phyloP scores from a whole-genome alignment of 305 asterid genomes.

The Fraxinus ornus region DNA sequence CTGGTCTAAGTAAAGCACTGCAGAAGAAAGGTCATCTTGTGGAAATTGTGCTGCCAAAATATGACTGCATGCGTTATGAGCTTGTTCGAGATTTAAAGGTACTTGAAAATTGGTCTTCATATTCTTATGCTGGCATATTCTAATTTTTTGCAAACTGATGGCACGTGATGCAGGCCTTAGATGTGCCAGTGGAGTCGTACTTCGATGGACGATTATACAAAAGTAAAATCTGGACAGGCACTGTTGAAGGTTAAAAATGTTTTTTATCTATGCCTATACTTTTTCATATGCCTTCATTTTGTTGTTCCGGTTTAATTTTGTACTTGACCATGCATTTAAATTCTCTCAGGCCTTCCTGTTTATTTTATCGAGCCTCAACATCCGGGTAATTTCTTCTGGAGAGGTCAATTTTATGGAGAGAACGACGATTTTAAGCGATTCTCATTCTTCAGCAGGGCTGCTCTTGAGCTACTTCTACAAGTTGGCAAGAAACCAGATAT shows the following conservation, averaged over 20 bases:
- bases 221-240: slow-evolving; percentile 94
- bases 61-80: slow-evolving; percentile 88
- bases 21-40: slow-evolving; percentile 95
- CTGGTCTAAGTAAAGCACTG: slow-evolving; percentile 93
- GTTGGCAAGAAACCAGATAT: slow-evolving; percentile 91
- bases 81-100: slow-evolving; percentile 70
- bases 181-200: slow-evolving; percentile 81
- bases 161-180: slow-evolving; percentile 63
- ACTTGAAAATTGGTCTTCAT: slow-evolving; percentile 17
- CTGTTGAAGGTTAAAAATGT: slow-evolving; percentile 71
- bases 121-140: slow-evolving; percentile 5
- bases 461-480: slow-evolving; percentile 89
- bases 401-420: slow-evolving; percentile 93
- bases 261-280: slow-evolving; percentile 12
- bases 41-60: slow-evolving; percentile 88
- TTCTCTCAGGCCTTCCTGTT: slow-evolving; percentile 81
- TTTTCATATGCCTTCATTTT: slow-evolving; percentile 20
- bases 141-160: slow-evolving; percentile 18
- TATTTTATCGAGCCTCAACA: slow-evolving; percentile 96
- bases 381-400: slow-evolving; percentile 89
- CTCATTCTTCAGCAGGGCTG: slow-evolving; percentile 99
- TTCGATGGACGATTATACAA: slow-evolving; percentile 81
- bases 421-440: slow-evolving; percentile 91
- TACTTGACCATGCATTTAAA: slow-evolving; percentile 27
- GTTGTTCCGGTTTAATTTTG: slow-evolving; percentile 18